Percentiles rank a stretch among this genome's conserved stretches.
phyloP scores from a whole-genome alignment of 768 basidiomycete genomes.

The Panellus pusillus region DNA sequence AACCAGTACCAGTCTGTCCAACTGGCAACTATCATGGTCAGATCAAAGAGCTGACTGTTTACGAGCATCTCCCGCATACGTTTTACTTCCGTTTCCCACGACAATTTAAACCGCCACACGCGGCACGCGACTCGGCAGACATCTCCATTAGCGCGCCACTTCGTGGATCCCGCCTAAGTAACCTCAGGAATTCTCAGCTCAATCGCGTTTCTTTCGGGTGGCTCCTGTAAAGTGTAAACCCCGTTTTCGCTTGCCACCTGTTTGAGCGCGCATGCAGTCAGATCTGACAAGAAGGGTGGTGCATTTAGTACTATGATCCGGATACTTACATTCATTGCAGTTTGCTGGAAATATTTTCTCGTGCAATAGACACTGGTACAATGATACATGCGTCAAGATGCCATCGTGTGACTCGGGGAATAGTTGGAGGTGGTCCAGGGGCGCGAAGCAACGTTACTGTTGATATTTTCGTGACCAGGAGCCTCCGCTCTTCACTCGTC shows the following conservation, averaged over 20 bases:
- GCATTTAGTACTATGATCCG: conserved; percentile 14
- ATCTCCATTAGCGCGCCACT: conserved; percentile 7
- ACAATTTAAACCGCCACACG: background rate
- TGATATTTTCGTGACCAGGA: no score
- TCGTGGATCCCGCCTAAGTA: conserved; percentile 5
- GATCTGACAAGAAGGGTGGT: background rate
- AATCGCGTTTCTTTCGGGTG: conserved; percentile 27
- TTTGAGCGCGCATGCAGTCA: conserved; percentile 8
- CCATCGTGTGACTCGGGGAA: no score
- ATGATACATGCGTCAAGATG: no score
- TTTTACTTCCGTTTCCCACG: conserved; percentile 18
- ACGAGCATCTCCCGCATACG: background rate
- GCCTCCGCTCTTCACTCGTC: no score
- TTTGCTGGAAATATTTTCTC: no score
- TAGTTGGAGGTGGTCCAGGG: no score
- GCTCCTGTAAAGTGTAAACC: conserved; percentile 10
- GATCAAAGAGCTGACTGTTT: background rate
- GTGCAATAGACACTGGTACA: no score
- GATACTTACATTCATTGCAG: background rate
- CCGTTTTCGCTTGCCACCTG: conserved; percentile 9
- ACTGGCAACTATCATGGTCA: conserved; percentile 3
- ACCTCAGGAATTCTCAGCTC: conserved; percentile 3
- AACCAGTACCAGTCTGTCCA: conserved; percentile 9
- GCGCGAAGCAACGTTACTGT: no score
- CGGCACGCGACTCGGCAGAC: conserved; percentile 16